These are phyloP conservation scores for Phytopythium montanum DNA, from an alignment of 352 stramenopile genomes.

Conservation along the genomic window DNA sequence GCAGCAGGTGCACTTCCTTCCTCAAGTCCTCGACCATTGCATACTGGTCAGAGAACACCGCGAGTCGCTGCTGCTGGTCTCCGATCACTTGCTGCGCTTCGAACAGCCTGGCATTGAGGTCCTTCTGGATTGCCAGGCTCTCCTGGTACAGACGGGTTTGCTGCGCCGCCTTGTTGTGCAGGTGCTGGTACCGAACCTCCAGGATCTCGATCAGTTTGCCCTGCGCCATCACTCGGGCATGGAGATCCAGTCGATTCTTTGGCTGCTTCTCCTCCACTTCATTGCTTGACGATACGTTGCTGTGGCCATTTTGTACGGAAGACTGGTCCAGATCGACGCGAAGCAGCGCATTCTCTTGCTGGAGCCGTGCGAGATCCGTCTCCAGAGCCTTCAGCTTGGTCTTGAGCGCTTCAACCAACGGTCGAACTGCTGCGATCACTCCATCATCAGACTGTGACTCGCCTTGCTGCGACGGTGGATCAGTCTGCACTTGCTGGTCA, in stretches of 20 bases:
- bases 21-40: conserved; percentile 27
- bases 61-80: conserved; percentile 31
- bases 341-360: conserved; percentile 54
- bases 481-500: not conserved
- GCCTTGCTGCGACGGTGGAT: not conserved
- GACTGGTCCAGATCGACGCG: conserved; percentile 20
- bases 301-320: not conserved
- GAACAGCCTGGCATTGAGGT: conserved; percentile 42
- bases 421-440: not conserved
- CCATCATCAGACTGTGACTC: not conserved
- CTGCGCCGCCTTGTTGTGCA: conserved; percentile 33
- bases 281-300: not conserved
- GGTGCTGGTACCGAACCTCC: conserved; percentile 44
- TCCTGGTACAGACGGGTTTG: conserved; percentile 41
- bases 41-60: conserved; percentile 30
- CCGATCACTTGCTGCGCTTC: conserved; percentile 34
- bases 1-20: conserved; percentile 45
- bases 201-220: conserved; percentile 46
- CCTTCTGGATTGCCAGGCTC: conserved; percentile 25
- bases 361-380: conserved; percentile 38
- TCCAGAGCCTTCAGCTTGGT: conserved; percentile 36
- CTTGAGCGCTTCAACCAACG: conserved; percentile 37
- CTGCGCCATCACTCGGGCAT: conserved; percentile 23
- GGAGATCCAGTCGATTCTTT: conserved; percentile 25
- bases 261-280: not conserved